Conservation (phyloP, 805 yeast genomes). For the Clavispora fructus region DNA sequence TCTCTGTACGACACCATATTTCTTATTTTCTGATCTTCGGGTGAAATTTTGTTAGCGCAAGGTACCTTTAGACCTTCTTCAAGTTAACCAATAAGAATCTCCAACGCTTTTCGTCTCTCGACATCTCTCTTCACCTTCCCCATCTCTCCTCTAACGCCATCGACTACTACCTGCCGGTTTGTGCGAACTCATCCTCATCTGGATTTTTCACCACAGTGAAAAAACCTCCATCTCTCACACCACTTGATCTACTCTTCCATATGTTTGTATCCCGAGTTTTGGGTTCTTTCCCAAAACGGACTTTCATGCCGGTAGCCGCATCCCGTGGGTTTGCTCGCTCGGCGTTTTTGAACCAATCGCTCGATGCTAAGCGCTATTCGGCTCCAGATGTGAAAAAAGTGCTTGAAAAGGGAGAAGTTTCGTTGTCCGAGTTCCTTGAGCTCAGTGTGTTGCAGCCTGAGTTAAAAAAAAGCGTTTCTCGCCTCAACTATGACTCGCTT, state of each 20-base stretch:
- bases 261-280: background rate
- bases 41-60: no score
- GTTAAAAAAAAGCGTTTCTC: conserved; percentile 10
- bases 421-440: conserved; percentile 10
- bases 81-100: no score
- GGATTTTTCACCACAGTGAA: background rate
- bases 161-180: background rate
- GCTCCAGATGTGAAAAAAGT: background rate
- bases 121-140: background rate
- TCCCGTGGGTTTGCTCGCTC: background rate
- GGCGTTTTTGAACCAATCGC: background rate
- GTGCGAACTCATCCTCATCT: background rate
- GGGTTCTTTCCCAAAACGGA: background rate
- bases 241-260: background rate
- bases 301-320: background rate
- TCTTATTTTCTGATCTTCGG: no score
- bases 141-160: background rate
- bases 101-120: background rate
- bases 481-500: conserved; percentile 42
- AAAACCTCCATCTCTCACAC: background rate
- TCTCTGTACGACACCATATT: no score
- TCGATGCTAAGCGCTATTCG: background rate
- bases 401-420: conserved; percentile 3
- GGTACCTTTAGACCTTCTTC: no score
- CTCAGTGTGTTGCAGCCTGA: conserved; percentile 5